These are phyloP conservation scores for Termitomyces sp. DNA, from an alignment of 768 basidiomycete genomes.

Conservation along the genomic window DNA sequence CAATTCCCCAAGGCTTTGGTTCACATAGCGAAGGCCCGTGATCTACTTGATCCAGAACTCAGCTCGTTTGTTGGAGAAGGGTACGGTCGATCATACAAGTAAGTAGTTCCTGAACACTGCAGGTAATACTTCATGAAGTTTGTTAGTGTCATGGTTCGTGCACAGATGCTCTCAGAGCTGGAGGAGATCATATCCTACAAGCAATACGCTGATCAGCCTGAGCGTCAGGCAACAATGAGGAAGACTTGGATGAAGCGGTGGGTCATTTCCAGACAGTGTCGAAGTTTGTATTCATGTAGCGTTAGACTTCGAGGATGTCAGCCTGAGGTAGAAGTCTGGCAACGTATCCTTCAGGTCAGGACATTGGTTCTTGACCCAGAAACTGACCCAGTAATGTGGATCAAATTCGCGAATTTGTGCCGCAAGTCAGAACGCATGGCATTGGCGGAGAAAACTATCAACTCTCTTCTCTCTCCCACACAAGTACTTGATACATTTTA, in stretches of 20 bases:
- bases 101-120: conserved; percentile 18
- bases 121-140: conserved; percentile 1
- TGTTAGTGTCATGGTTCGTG: conserved; percentile 85
- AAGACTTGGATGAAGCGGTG: conserved; percentile 98
- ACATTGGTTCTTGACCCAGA: conserved; percentile 90
- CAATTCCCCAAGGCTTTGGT: conserved; percentile 87
- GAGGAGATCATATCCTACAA: conserved; percentile 98
- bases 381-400: conserved; percentile 97
- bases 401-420: conserved; percentile 97
- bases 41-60: conserved; percentile 86
- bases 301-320: conserved; percentile 88
- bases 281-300: not conserved
- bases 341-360: conserved; percentile 92
- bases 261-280: conserved; percentile 4
- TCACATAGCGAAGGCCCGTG: conserved; percentile 91
- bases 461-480: conserved; percentile 79
- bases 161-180: conserved; percentile 96
- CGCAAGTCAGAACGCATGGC: conserved; percentile 91
- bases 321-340: conserved; percentile 98
- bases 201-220: conserved; percentile 88
- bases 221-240: conserved; percentile 83
- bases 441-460: conserved; percentile 96
- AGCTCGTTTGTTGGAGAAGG: conserved; percentile 91
- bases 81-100: conserved; percentile 98
- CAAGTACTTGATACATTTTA: conserved; percentile 31